Base-by-base conservation (phyloP, 2,329 filamentous ascomycete species). In the Aspergillus pseudotamarii region DNA sequence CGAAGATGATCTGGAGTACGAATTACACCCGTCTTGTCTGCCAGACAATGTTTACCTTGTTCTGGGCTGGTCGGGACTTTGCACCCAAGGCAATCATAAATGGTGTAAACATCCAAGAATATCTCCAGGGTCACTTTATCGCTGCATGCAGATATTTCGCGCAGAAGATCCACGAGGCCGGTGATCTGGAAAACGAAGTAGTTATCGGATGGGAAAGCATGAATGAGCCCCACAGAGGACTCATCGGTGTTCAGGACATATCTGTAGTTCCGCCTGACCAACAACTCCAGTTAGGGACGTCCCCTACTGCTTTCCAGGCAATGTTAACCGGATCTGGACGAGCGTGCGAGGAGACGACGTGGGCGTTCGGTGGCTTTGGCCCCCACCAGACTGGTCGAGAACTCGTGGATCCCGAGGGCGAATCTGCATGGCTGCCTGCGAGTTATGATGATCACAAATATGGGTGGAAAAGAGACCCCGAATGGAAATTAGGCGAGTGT, bases 1-100 rank as follows among this genome's bases (percentile, higher is more conserved):
- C 95, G 28, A 98, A 97, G 81, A 99, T 99, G 96, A 94, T 98
- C 62, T 99, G 95, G 95, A 93, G 94, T 19, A 98, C 96, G 58
- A 99, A 99, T 76, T 99, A 99, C 78, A 91, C 88, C 65, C 88
- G 95, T 28, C 83, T 98, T 57, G 94, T 91, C 3, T 91, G 90
- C 57, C 92, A 94, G 68, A 94, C 93, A 53, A 93, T 98, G 69
- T 98, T 97, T 76, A 97, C 94, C 0, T 81, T 98, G 58, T 99
- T 97, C 81, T 99, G 96, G 76, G 94, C 86, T 10, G 95, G 95
- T 41, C 88, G 84, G 66, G 92, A 96, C 72, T 98, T 97, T 81
- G 92, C 95, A 1, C 96, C 96, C 4, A 97, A 97, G 73, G 97
- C 94, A 69, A 91, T 97, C 69, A 94, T 99, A 61, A 89, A 99